Base-by-base conservation (phyloP, 1,284 basidiomycete species). In the Rhizoctonia solani region DNA sequence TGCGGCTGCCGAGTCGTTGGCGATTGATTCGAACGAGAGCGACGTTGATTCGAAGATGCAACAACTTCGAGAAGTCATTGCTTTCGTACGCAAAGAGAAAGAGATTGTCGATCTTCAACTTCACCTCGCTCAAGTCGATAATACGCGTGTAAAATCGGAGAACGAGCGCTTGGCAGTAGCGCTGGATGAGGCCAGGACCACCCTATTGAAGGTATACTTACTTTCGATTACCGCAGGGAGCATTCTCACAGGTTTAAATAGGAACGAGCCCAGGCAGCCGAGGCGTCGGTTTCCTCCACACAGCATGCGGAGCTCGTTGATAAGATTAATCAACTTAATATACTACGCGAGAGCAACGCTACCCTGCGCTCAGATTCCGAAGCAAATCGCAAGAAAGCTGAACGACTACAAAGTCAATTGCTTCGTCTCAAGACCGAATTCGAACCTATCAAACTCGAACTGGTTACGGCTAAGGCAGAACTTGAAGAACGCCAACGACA, bases 41-140 rank as follows among this genome's bases (percentile, higher is more conserved):
- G 63, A 77, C 3, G 83, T 81, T 16, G 83, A 86, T 69, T 71
- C 76, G 11, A 88, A 69, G 81, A 80, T 3, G 87, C 88, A 73
- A 70, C 89, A 93, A 72, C 79, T 95, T 16, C 89, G 89, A 47
- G 86, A 88, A 37, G 89, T 96, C 19, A 88, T 95, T 52, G 82
- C 87, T 1, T 94, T 91, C 76, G 79, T 95, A 34, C 85, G 93
- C 29, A 90, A 90, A 73, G 93, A 95, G 79, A 94, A 95, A 78
- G 92, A 95, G 74, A 92, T 95, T 66, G 88, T 91, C 44, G 92
- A 95, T 71, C 82, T 95, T 39, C 91, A 95, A 73, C 82, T 93
- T 47, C 90, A 95, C 73, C 83, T 95, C 59, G 84, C 85, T 79
- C 92, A 92, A 78, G 90, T 94, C 74, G 93, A 95, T 77, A 90